Conservation (phyloP, 2,329 filamentous ascomycete species). For the Cladosporium austrohemisphaericum region DNA sequence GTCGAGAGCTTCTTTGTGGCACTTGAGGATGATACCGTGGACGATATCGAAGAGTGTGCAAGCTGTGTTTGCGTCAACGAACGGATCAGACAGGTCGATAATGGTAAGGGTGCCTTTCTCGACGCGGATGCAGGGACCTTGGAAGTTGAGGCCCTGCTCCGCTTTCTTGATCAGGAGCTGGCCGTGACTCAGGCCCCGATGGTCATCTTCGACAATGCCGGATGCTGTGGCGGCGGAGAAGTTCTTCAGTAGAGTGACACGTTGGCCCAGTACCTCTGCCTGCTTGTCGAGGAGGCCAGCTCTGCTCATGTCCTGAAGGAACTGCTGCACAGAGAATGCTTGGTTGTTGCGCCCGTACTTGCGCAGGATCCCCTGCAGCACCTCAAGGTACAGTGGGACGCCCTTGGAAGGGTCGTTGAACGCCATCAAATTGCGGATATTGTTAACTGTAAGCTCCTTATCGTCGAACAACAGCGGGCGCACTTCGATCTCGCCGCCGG, state of each 20-base stretch:
- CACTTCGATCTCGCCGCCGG: slow-evolving; percentile 43
- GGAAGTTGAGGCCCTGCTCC: no score
- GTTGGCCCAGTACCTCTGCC: no score
- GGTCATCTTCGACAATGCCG: no score
- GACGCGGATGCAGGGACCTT: no score
- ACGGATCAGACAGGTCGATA: slow-evolving; percentile 66
- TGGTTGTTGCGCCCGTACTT: slow-evolving; percentile 40
- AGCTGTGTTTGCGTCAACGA: slow-evolving; percentile 61
- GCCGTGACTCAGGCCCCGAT: no score
- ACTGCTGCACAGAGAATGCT: slow-evolving; percentile 38
- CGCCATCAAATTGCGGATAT: slow-evolving; percentile 56
- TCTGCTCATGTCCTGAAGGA: slow-evolving; percentile 41
- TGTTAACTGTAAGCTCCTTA: slow-evolving; percentile 48
- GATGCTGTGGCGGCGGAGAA: no score
- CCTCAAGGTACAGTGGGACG: slow-evolving; percentile 55
- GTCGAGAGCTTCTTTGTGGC: slow-evolving; percentile 31
- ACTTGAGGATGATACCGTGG: slow-evolving; percentile 54
- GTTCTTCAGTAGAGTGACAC: no score
- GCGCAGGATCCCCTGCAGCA: slow-evolving; percentile 54
- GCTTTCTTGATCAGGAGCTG: no score
- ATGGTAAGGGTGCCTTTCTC: no score
- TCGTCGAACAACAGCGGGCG: slow-evolving; percentile 46
- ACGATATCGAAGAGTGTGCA: slow-evolving; percentile 72
- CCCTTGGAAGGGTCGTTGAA: slow-evolving; percentile 39
- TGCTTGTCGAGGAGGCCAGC: no score